These are phyloP conservation scores for Corrigiola litoralis DNA, from an alignment of 179 eudicot species.

Conservation along the genomic window DNA sequence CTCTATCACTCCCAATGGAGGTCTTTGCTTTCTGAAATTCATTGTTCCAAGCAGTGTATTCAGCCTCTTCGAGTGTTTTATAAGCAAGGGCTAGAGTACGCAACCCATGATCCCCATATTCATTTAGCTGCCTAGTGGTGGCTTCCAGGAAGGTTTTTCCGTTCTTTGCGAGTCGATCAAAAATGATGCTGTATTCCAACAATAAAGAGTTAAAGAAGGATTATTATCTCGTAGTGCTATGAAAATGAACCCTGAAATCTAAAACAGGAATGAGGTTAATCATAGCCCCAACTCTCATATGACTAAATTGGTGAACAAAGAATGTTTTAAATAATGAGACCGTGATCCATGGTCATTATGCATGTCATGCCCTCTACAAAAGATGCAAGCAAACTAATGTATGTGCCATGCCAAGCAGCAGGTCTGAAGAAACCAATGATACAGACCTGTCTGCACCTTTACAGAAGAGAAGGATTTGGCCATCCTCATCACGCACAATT, in stretches of 20 bases:
- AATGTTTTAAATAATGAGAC: not conserved
- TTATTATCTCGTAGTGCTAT: not conserved
- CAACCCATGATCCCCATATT: constrained; percentile 91
- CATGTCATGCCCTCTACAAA: too few relatives aligned
- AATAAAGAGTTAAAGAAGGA: not conserved
- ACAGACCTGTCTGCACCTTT: constrained; percentile 95
- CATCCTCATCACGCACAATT: constrained; percentile 71
- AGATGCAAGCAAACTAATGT: too few relatives aligned
- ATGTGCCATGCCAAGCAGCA: constrained; percentile 9
- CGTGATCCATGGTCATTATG: not conserved
- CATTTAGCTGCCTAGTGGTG: constrained; percentile 80
- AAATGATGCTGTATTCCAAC: constrained; percentile 60
- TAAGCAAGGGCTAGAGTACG: constrained; percentile 93
- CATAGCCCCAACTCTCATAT: not conserved
- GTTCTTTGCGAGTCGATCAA: constrained; percentile 78
- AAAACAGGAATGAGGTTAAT: not conserved
- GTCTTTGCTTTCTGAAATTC: constrained; percentile 78
- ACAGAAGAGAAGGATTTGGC: constrained; percentile 80
- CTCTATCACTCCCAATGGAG: constrained; percentile 76
- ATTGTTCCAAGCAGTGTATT: constrained; percentile 71
- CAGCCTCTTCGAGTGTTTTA: constrained; percentile 73
- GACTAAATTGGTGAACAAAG: not conserved
- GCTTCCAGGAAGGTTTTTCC: constrained; percentile 59
- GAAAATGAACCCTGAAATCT: not conserved
- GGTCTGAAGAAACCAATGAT: not conserved